phyloP scores from a whole-genome alignment of 371 early-diverging fungal species.

The Entomophthora muscae region DNA sequence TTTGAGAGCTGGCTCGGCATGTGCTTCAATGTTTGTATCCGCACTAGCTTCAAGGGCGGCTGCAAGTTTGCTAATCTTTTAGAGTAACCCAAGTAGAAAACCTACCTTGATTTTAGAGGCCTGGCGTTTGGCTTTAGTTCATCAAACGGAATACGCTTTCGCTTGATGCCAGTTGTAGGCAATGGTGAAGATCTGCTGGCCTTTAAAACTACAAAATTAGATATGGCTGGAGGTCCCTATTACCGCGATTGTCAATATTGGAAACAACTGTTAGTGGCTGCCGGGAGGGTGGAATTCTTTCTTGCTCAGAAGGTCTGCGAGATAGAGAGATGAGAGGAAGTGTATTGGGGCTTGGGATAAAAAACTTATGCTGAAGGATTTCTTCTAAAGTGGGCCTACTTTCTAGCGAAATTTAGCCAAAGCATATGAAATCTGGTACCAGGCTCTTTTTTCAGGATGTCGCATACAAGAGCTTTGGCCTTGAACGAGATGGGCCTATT shows the following conservation, averaged over 20 bases:
- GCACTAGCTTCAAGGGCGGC: too few relatives aligned
- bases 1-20: too few relatives aligned
- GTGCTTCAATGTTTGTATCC: too few relatives aligned
- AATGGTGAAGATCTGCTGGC: background rate
- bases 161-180: background rate
- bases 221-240: background rate
- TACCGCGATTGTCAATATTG: background rate
- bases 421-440: background rate
- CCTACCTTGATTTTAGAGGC: too few relatives aligned
- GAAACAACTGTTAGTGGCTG: background rate
- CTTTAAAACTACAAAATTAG: background rate
- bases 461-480: background rate
- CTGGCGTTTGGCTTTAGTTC: background rate
- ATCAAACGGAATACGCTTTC: background rate
- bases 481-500: background rate
- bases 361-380: background rate
- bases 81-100: too few relatives aligned
- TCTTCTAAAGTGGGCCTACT: background rate
- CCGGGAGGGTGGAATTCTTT: background rate
- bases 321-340: background rate
- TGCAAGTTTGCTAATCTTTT: too few relatives aligned
- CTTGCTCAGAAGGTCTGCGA: background rate
- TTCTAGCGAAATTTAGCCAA: background rate
- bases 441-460: background rate
- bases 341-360: background rate